These are phyloP conservation scores for Taphrina betulina DNA, from an alignment of 1,139 yeast genomes.

Conservation along the genomic window DNA sequence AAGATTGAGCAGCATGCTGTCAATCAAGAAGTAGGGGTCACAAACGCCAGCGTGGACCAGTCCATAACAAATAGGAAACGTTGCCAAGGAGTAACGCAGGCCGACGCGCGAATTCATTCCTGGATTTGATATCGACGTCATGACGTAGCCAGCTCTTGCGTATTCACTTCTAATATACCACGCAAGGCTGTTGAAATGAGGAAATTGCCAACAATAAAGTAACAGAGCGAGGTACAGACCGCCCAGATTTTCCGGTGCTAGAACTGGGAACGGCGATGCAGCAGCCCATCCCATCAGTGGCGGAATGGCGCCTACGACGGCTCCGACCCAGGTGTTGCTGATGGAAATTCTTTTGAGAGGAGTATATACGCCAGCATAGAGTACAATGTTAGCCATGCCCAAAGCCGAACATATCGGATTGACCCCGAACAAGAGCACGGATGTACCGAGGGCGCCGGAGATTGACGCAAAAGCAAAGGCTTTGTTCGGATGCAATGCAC, in stretches of 20 bases:
- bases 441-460: conserved; percentile 69
- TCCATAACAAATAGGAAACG: conserved; percentile 92
- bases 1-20: conserved; percentile 75
- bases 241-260: conserved; percentile 35
- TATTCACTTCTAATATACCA: conserved; percentile 87
- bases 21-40: conserved; percentile 75
- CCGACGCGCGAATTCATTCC: conserved; percentile 90
- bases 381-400: conserved; percentile 72
- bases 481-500: conserved; percentile 67
- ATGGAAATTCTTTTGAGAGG: conserved; percentile 82
- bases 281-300: conserved; percentile 99
- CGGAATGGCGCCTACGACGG: conserved; percentile 95
- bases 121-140: conserved; percentile 95
- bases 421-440: conserved; percentile 72
- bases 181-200: conserved; percentile 90
- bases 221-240: conserved; percentile 70
- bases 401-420: conserved; percentile 61
- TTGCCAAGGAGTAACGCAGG: conserved; percentile 75
- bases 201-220: conserved; percentile 97
- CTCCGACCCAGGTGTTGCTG: conserved; percentile 97
- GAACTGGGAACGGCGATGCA: conserved; percentile 25
- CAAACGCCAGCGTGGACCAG: conserved; percentile 75
- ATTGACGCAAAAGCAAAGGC: conserved; percentile 77
- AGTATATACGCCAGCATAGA: conserved; percentile 88
- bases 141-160: conserved; percentile 87